Evolutionary conservation across 2,329 filamentous ascomycete genomes (phyloP), one percentile per base, ranked within the genome.

Genomic region (Ophiostoma angusticollis): DNA sequence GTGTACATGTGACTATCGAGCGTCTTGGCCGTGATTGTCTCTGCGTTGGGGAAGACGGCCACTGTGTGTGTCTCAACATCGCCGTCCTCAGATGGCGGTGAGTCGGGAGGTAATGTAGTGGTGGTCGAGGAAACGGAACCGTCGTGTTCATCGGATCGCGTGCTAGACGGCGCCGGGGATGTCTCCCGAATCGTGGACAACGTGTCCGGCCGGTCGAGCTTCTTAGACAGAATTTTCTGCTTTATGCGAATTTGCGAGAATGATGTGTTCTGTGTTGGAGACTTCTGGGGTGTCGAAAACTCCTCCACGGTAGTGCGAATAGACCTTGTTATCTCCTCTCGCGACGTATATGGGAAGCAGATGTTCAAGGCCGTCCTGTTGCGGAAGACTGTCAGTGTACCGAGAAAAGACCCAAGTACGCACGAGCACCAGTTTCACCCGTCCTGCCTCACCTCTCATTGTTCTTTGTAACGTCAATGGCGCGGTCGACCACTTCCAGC

Each of bases 321-420:
- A 6, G 89, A 84, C 3, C 82, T 78, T 0, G 89, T 93, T 49
- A 98, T 96, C 57, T 98, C 91, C 53, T 94, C 86, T 47, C 91
- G 74, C 5, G 87, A 93, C 0, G 91, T 96, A 55, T 98, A 98
- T 0, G 91, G 91, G 53, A 96, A 96, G 65, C 91, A 98, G 46
- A 98, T 86, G 56, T 98, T 98, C 37, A 98, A 66, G 22, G 72
- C 61, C 19, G 67, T 63, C 40, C 72, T 75, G 37, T n/a, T 17
- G 14, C 14, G 27, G 6, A 9, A 14, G 6, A 9, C 11, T 27
- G 21, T 9, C 22, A 21, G 16, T 35, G 19, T 2, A n/a, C 11
- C 6, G n/a, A 17, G n/a, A 31, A 7, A 22, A 28, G 6, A 18
- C 16, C 7, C 7, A 23, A 16, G n/a, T n/a, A 27, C 4, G 1